Conservation (phyloP, 257 asterid species). For the Salvia hispanica region DNA sequence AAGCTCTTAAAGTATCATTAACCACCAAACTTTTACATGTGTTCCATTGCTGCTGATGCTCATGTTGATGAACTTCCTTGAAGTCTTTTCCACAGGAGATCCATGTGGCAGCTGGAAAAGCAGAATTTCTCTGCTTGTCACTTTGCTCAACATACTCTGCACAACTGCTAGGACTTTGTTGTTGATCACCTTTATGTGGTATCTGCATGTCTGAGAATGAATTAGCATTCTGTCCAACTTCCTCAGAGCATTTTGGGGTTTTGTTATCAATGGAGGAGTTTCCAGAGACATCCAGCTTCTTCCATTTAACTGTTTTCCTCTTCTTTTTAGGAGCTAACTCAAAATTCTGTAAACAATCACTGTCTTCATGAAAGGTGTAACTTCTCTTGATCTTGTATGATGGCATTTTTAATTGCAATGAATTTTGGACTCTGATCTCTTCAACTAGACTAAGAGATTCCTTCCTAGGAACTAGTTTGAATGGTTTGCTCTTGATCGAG, state of each 20-base stretch:
- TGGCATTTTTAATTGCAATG: slow-evolving; percentile 29
- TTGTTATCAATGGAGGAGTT: slow-evolving; percentile 31
- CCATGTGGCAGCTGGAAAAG: slow-evolving; percentile 30
- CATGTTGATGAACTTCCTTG: slow-evolving; percentile 30
- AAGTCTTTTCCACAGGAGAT: slow-evolving; percentile 29
- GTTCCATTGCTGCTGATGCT: slow-evolving; percentile 36
- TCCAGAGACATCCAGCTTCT: slow-evolving; percentile 41
- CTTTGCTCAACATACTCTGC: slow-evolving; percentile 35
- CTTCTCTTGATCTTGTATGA: slow-evolving; percentile 35
- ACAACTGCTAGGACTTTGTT: slow-evolving; percentile 36
- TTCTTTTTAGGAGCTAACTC: slow-evolving; percentile 38
- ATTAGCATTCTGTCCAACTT: slow-evolving; percentile 33
- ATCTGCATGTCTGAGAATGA: slow-evolving; percentile 32
- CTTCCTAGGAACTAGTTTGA: slow-evolving; percentile 35
- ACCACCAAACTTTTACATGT: slow-evolving; percentile 28
- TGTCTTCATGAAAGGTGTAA: slow-evolving; percentile 43
- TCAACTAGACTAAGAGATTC: slow-evolving; percentile 44
- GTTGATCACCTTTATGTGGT: slow-evolving; percentile 34
- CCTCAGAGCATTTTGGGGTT: slow-evolving; percentile 32
- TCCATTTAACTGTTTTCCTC: slow-evolving; percentile 47
- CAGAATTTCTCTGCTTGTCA: slow-evolving; percentile 34
- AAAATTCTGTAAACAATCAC: slow-evolving; percentile 29
- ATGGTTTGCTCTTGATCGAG: slow-evolving; percentile 38
- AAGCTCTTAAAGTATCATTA: slow-evolving; percentile 25
- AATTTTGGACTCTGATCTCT: slow-evolving; percentile 46